phyloP scores from a whole-genome alignment of 2,329 filamentous ascomycete genomes.

The Helotiales sp. region DNA sequence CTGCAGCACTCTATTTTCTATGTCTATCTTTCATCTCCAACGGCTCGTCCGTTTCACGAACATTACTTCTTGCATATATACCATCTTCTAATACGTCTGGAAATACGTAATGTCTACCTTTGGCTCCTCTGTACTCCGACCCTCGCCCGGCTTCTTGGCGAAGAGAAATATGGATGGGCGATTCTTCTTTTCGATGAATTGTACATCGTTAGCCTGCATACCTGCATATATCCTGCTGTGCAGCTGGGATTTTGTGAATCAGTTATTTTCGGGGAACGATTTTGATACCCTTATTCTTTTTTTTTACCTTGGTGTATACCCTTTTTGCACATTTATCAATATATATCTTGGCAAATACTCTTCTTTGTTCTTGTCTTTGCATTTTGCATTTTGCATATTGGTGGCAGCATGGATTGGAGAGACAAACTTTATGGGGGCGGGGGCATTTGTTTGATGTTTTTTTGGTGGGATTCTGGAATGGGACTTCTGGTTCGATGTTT shows the following conservation, averaged over 20 bases:
- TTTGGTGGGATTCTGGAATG: not conserved
- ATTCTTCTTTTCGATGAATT: not conserved
- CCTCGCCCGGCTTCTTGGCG: too few relatives aligned
- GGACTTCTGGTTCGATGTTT: not conserved
- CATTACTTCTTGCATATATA: conserved; percentile 7
- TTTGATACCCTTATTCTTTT: not conserved
- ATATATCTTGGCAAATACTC: too few relatives aligned
- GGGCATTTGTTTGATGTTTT: too few relatives aligned
- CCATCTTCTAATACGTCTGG: conserved; percentile 32
- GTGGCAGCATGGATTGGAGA: not conserved
- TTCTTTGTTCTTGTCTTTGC: too few relatives aligned
- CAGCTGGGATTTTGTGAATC: not conserved
- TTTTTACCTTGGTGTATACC: not conserved
- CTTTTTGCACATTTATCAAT: not conserved
- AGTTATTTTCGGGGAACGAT: not conserved
- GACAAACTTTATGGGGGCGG: not conserved
- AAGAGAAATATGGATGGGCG: too few relatives aligned
- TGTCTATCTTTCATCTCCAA: conserved; percentile 1
- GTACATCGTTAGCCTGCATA: not conserved
- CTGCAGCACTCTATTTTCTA: not conserved
- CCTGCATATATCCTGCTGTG: not conserved
- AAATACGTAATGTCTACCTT: conserved; percentile 27
- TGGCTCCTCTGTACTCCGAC: too few relatives aligned
- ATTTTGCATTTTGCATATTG: too few relatives aligned
- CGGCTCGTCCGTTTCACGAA: not conserved